Conservation (phyloP, 208 protist species). For the Crithidia fasciculata region DNA sequence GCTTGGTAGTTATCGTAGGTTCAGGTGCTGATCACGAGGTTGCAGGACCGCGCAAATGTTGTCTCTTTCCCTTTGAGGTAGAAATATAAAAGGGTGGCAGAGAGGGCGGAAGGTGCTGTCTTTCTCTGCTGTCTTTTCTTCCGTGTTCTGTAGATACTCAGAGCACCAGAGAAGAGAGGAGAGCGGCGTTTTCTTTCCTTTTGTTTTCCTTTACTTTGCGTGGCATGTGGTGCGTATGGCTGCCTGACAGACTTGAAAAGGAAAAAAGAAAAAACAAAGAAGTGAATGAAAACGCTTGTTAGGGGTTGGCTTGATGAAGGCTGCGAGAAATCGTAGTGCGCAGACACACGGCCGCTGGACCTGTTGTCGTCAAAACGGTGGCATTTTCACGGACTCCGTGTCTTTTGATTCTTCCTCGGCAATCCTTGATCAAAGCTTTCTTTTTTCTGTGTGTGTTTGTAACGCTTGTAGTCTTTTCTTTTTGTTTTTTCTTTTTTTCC, state of each 20-base stretch:
- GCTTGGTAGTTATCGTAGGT: conserved; percentile 3
- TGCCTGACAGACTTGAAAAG: neutral
- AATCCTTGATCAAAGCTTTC: neutral
- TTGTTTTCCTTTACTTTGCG: no score
- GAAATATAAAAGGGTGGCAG: neutral
- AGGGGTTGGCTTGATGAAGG: neutral
- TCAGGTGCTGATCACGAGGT: neutral
- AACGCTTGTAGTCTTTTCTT: neutral
- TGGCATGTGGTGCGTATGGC: neutral
- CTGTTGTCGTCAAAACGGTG: conserved; percentile 19
- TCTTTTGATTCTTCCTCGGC: conserved; percentile 3
- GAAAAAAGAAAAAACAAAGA: conserved; percentile 4
- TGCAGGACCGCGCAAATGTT: neutral
- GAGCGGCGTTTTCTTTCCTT: neutral
- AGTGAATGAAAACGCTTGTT: neutral
- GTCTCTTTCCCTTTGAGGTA: no score
- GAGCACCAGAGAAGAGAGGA: neutral
- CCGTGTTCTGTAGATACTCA: neutral
- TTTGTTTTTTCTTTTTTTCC: conserved; percentile 14
- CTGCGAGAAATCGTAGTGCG: neutral
- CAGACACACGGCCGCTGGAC: neutral
- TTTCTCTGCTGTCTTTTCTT: conserved; percentile 1
- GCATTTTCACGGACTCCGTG: neutral
- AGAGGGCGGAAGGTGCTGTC: neutral
- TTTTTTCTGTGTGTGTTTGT: neutral